Evolutionary conservation across 345 rosid species (phyloP).

Genomic region (Pugionium cornutum): DNA sequence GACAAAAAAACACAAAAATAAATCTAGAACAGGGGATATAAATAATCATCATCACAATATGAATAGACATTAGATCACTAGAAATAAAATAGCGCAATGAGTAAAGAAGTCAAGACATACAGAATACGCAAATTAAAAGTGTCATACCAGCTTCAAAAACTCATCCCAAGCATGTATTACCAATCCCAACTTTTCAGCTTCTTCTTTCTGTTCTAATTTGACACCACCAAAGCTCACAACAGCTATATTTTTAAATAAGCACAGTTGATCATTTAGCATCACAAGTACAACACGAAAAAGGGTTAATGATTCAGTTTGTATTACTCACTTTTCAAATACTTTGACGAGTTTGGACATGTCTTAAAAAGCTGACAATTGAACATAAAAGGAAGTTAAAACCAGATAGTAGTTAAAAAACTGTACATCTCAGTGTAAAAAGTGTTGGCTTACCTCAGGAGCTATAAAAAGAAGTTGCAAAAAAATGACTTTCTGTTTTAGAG

Average conservation of each 20-base stretch:
- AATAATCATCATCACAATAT: neutral
- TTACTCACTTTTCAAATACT: conserved; percentile 64
- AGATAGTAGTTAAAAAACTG: neutral
- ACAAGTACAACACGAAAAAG: neutral
- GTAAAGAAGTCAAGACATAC: neutral
- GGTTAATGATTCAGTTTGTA: neutral
- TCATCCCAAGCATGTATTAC: conserved; percentile 73
- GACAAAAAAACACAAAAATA: neutral
- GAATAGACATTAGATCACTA: neutral
- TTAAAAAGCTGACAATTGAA: conserved; percentile 57
- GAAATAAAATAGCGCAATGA: too few species aligned
- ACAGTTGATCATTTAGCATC: conserved; percentile 21
- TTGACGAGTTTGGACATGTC: conserved; percentile 58
- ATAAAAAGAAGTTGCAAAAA: too few species aligned
- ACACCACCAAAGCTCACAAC: conserved; percentile 81
- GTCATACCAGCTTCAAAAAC: conserved; percentile 62
- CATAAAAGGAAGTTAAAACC: conserved; percentile 5
- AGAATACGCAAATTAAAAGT: neutral
- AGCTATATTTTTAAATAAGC: conserved; percentile 48
- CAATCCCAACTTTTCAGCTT: conserved; percentile 59
- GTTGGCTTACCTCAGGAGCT: too few species aligned
- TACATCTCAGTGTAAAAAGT: too few species aligned
- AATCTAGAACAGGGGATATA: neutral
- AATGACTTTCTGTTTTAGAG: neutral
- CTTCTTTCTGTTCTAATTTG: conserved; percentile 56